Conservation (phyloP, 352 stramenopile genomes). For the Pythium aristosporum region DNA sequence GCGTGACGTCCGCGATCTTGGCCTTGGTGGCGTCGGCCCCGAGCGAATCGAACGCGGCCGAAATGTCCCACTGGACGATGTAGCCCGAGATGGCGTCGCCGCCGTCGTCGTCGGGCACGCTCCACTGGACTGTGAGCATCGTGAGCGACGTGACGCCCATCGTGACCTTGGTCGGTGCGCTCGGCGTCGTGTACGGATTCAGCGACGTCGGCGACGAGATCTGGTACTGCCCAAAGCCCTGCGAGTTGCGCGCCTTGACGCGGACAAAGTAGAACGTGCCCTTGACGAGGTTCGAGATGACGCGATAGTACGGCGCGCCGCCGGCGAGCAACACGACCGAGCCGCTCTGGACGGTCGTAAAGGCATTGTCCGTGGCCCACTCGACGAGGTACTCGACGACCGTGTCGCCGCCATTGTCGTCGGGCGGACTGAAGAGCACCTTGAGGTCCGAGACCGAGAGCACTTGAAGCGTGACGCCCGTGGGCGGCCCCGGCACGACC, state of each 20-base stretch:
- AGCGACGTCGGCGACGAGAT: slow-evolving; percentile 85
- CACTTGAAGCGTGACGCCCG: slow-evolving; percentile 68
- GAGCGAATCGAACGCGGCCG: slow-evolving; percentile 84
- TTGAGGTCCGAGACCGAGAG: slow-evolving; percentile 82
- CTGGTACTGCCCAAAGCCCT: slow-evolving; percentile 79
- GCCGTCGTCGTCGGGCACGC: slow-evolving; percentile 81
- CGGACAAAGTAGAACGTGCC: slow-evolving; percentile 74
- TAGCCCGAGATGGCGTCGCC: slow-evolving; percentile 90
- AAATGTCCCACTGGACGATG: slow-evolving; percentile 92
- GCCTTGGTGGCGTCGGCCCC: slow-evolving; percentile 60
- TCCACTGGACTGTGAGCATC: slow-evolving; percentile 91
- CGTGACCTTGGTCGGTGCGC: slow-evolving; percentile 81
- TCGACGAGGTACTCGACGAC: slow-evolving; percentile 92
- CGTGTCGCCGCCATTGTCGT: slow-evolving; percentile 81
- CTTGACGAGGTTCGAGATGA: slow-evolving; percentile 63
- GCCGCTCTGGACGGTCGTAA: slow-evolving; percentile 46
- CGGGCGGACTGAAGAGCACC: slow-evolving; percentile 88
- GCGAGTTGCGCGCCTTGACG: slow-evolving; percentile 66
- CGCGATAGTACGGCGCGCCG: slow-evolving; percentile 51
- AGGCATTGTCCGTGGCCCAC: slow-evolving; percentile 83
- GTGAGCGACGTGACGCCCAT: slow-evolving; percentile 78
- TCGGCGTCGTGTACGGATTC: slow-evolving; percentile 91
- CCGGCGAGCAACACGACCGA: slow-evolving; percentile 54
- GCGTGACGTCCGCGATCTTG: slow-evolving; percentile 51
- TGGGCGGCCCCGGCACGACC: slow-evolving; percentile 69